Conservation (phyloP, 495 filamentous ascomycete genomes). For the Podospora fimiseda region DNA sequence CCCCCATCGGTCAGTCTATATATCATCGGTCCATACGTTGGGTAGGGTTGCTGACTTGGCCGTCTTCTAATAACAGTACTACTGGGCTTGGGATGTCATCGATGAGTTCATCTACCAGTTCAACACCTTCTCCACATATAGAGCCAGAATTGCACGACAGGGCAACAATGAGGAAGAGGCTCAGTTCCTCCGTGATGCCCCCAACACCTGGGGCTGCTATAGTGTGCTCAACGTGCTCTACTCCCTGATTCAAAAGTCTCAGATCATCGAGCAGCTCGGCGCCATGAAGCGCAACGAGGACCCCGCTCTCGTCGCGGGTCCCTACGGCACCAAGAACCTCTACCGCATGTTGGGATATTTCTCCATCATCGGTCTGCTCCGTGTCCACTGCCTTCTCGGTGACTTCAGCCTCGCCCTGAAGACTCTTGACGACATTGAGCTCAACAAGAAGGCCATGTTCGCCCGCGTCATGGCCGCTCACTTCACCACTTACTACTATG, state of each 20-base stretch:
- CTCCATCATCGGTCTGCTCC: conserved; percentile 93
- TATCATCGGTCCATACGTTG: background rate
- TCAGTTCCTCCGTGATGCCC: conserved; percentile 84
- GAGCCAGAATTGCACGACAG: conserved; percentile 81
- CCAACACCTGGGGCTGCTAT: conserved; percentile 99
- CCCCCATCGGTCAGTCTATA: conserved; percentile 73
- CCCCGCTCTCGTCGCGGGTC: conserved; percentile 73
- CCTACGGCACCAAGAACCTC: conserved; percentile 85
- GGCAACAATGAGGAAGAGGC: conserved; percentile 84
- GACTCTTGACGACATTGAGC: conserved; percentile 97
- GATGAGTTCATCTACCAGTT: conserved; percentile 99
- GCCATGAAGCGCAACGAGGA: conserved; percentile 94
- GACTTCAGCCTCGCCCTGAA: conserved; percentile 98
- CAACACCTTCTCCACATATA: conserved; percentile 97
- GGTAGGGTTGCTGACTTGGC: conserved; percentile 15
- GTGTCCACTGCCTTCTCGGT: conserved; percentile 92
- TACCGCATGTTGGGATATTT: conserved; percentile 99
- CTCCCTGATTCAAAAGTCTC: conserved; percentile 94
- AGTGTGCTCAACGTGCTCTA: conserved; percentile 98
- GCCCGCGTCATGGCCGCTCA: conserved; percentile 98
- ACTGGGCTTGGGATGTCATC: conserved; percentile 99
- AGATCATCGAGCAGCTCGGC: conserved; percentile 92
- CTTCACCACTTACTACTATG: conserved; percentile 99
- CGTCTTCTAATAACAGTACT: conserved; percentile 56
- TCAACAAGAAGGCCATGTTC: conserved; percentile 99